Conservation (phyloP, 306 rosid species). For the Rosa chinensis region DNA sequence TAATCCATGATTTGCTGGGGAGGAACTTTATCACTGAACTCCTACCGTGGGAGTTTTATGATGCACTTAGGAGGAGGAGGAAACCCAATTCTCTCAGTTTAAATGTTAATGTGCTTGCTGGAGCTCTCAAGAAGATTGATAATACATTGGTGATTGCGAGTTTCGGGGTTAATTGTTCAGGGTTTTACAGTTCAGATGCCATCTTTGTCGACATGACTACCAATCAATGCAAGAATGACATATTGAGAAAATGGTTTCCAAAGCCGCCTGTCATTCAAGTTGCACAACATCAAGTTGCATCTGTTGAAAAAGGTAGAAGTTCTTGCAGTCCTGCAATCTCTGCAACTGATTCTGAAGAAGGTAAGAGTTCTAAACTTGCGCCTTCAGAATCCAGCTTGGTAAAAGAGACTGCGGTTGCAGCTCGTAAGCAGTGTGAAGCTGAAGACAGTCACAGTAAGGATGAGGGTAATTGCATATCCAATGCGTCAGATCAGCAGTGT, state of each 20-base stretch:
- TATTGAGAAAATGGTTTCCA: conserved; percentile 30
- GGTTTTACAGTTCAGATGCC: conserved; percentile 34
- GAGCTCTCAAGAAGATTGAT: conserved; percentile 42
- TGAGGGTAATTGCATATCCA: background rate
- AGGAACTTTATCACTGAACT: conserved; percentile 11
- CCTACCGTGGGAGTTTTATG: conserved; percentile 39
- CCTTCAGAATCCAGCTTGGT: conserved; percentile 12
- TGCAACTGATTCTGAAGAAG: background rate
- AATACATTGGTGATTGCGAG: conserved; percentile 53
- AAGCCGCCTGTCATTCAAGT: background rate
- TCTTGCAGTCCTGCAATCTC: conserved; percentile 12
- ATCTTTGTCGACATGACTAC: conserved; percentile 36
- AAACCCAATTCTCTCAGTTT: background rate
- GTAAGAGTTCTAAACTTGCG: conserved; percentile 1
- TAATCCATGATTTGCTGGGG: conserved; percentile 29
- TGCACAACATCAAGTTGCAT: background rate
- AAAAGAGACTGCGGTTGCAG: background rate
- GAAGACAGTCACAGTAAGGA: background rate
- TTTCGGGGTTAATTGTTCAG: conserved; percentile 14
- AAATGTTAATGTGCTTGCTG: conserved; percentile 35
- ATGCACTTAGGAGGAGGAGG: conserved; percentile 25
- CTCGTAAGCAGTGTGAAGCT: background rate
- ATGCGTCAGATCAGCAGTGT: background rate
- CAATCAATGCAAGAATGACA: conserved; percentile 20
- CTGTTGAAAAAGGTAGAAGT: conserved; percentile 5